These are phyloP conservation scores for Comarum palustre DNA, from an alignment of 306 rosid species.

Conservation along the genomic window DNA sequence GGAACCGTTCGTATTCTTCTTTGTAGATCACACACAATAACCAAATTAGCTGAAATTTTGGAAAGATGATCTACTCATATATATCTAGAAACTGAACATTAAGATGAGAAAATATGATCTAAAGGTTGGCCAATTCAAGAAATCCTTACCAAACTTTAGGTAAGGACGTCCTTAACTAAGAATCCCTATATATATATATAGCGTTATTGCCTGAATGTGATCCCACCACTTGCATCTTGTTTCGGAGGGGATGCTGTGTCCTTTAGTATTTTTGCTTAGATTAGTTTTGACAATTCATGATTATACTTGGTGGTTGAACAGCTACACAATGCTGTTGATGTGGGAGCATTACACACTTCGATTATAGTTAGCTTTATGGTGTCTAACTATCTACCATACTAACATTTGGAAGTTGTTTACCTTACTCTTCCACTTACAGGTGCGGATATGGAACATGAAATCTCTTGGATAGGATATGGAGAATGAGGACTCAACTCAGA, in stretches of 20 bases:
- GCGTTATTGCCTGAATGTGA: neutral
- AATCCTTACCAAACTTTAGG: too few relatives aligned
- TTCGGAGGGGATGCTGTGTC: neutral
- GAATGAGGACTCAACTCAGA: slow-evolving; percentile 56
- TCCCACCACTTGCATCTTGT: neutral
- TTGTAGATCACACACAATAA: too few relatives aligned
- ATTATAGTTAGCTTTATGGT: neutral
- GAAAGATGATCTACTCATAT: too few relatives aligned
- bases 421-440: slow-evolving; percentile 45
- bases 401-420: neutral
- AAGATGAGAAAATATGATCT: too few relatives aligned
- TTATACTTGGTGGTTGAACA: neutral
- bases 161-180: too few relatives aligned
- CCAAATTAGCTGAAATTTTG: too few relatives aligned
- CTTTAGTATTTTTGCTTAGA: neutral
- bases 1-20: too few relatives aligned
- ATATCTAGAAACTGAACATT: too few relatives aligned
- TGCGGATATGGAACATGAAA: slow-evolving; percentile 96
- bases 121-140: too few relatives aligned
- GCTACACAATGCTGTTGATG: neutral
- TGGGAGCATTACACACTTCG: neutral
- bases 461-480: slow-evolving; percentile 62
- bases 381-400: neutral
- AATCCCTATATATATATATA: too few relatives aligned
- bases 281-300: neutral